Percentiles rank a stretch among this genome's conserved stretches.
Conservation (phyloP, 2,329 filamentous ascomycete genomes). For the Penicillium brasilianum region DNA sequence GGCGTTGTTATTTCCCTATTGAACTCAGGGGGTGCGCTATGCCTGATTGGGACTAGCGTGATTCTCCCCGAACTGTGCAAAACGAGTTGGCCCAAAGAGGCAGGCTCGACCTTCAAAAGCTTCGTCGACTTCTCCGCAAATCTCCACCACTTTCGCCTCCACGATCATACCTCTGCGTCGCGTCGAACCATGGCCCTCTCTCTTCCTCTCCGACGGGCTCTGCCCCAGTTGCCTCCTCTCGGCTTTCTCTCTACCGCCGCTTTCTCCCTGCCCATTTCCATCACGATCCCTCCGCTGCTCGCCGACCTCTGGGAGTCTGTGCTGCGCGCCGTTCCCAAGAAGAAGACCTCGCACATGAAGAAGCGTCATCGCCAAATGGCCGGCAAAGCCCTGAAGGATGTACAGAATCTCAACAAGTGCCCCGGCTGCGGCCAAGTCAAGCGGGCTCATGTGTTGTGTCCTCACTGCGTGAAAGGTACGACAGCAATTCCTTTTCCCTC, state of each 20-base stretch:
- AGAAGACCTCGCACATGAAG: conserved; percentile 97
- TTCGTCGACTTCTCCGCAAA: conserved; percentile 8
- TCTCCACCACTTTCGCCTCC: conserved; percentile 4
- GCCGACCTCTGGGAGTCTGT: conserved; percentile 91
- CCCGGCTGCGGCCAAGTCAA: conserved; percentile 87
- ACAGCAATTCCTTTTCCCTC: not conserved
- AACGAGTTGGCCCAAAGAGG: conserved; percentile 15
- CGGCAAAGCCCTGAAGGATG: conserved; percentile 91
- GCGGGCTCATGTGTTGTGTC: conserved; percentile 85
- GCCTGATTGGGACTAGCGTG: conserved; percentile 38
- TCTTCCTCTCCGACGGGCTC: conserved; percentile 24
- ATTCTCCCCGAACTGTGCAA: conserved; percentile 26
- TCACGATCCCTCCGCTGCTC: conserved; percentile 71
- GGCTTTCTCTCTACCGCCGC: conserved; percentile 30
- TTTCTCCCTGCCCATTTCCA: conserved; percentile 59
- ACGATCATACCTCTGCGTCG: not conserved
- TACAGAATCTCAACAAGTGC: conserved; percentile 84
- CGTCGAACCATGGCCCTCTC: conserved; percentile 36
- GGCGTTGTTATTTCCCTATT: conserved; percentile 30
- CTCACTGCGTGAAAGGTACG: conserved; percentile 83
- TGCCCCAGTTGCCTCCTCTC: conserved; percentile 24
- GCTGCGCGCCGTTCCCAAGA: conserved; percentile 92
- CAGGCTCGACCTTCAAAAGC: conserved; percentile 15
- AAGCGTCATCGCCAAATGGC: conserved; percentile 93
- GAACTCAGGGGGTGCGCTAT: conserved; percentile 47